phyloP scores from a whole-genome alignment of 2,329 filamentous ascomycete genomes.

The Diaporthe citri region DNA sequence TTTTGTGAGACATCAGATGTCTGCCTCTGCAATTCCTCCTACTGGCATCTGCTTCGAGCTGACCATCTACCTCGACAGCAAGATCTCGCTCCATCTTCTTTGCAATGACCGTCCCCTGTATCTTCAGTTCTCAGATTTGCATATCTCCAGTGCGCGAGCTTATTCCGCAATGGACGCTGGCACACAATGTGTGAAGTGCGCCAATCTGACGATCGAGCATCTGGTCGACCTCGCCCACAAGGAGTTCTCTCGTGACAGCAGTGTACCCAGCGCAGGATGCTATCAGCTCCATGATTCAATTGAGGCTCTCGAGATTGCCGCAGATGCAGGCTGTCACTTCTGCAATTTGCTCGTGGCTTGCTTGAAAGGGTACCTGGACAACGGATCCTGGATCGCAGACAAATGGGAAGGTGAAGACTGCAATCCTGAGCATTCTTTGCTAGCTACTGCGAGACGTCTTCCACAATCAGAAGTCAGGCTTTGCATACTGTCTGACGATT shows the following conservation, averaged over 20 bases:
- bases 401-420: neutral
- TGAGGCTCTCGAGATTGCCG: neutral
- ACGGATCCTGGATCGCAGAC: neutral
- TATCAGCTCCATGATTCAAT: neutral
- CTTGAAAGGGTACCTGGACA: neutral
- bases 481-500: neutral
- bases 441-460: neutral
- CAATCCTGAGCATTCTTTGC: neutral
- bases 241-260: neutral
- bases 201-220: neutral
- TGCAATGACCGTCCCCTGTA: too few species aligned
- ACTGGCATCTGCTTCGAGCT: too few species aligned
- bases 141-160: neutral
- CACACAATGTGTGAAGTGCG: neutral
- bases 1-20: too few species aligned
- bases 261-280: neutral
- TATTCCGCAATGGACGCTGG: neutral
- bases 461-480: neutral
- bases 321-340: neutral
- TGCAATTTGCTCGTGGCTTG: neutral
- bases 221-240: neutral
- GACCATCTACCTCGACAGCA: too few species aligned
- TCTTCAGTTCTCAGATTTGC: too few species aligned
- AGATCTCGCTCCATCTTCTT: too few species aligned
- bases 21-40: too few species aligned